These are phyloP conservation scores for Diddensiella santjacobensis DNA, from an alignment of 805 yeast genomes.

Conservation along the genomic window DNA sequence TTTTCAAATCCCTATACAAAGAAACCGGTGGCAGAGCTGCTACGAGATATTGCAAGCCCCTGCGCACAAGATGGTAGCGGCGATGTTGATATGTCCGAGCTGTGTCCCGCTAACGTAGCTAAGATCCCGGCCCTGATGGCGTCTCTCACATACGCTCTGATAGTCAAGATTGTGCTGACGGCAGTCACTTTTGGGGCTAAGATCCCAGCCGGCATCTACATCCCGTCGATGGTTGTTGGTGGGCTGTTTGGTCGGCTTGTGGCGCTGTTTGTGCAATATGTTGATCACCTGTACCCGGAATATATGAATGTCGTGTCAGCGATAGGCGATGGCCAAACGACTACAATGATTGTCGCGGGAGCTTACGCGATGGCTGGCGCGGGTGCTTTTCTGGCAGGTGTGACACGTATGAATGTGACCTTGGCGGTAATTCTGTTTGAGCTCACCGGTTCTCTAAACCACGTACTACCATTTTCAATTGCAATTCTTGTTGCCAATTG, in stretches of 20 bases:
- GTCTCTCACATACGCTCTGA: conserved; percentile 40
- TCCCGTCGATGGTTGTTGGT: conserved; percentile 62
- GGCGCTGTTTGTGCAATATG: conserved; percentile 43
- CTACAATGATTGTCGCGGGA: conserved; percentile 93
- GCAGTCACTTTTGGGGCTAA: conserved; percentile 54
- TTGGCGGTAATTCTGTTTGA: conserved; percentile 92
- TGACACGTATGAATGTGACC: conserved; percentile 85
- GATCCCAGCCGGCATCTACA: conserved; percentile 58
- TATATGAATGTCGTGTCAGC: conserved; percentile 10
- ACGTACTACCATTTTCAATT: conserved; percentile 54
- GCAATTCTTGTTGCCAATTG: conserved; percentile 56
- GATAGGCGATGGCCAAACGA: conserved; percentile 74
- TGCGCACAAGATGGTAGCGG: conserved; percentile 32
- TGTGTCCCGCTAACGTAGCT: conserved; percentile 30
- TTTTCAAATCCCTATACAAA: conserved; percentile 49
- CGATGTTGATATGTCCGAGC: conserved; percentile 1
- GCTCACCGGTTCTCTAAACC: conserved; percentile 52
- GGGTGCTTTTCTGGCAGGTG: conserved; percentile 91
- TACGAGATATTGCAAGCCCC: conserved; percentile 48
- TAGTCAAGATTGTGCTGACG: conserved; percentile 45
- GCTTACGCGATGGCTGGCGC: conserved; percentile 96
- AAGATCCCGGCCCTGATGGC: conserved; percentile 35
- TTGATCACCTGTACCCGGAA: conserved; percentile 31
- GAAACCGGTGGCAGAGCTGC: conserved; percentile 47
- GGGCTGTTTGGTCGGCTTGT: conserved; percentile 54